These are phyloP conservation scores for Escovopsis weberi DNA, from an alignment of 2,329 filamentous ascomycete species.

Conservation along the genomic window DNA sequence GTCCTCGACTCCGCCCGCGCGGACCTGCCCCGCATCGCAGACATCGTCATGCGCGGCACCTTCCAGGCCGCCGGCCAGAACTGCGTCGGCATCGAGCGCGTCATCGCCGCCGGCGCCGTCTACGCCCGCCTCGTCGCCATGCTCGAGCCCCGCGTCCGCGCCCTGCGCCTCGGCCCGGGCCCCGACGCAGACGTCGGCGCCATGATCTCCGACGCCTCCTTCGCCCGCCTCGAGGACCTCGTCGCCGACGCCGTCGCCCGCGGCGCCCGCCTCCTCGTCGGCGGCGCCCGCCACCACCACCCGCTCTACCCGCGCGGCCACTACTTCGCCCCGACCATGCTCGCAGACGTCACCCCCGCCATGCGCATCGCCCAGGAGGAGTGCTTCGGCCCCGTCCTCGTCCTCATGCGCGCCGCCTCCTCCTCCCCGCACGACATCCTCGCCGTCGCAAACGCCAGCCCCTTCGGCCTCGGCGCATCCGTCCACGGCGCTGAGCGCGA, in stretches of 20 bases:
- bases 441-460: slow-evolving; percentile 64
- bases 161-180: slow-evolving; percentile 51
- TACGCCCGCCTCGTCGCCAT: slow-evolving; percentile 59
- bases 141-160: slow-evolving; percentile 59
- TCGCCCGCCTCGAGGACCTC: slow-evolving; percentile 60
- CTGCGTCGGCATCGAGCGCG: slow-evolving; percentile 91
- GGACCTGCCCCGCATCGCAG: slow-evolving; percentile 58
- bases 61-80: slow-evolving; percentile 96
- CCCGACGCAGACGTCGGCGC: slow-evolving; percentile 73
- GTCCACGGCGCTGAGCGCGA: slow-evolving; percentile 62
- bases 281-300: slow-evolving; percentile 59
- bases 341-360: slow-evolving; percentile 70
- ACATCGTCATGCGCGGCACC: slow-evolving; percentile 77
- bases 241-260: slow-evolving; percentile 62
- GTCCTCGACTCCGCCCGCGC: slow-evolving; percentile 61
- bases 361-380: slow-evolving; percentile 87
- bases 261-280: slow-evolving; percentile 69
- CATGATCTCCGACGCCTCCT: slow-evolving; percentile 68
- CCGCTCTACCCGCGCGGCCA: slow-evolving; percentile 63
- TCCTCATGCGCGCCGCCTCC: slow-evolving; percentile 61
- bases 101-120: slow-evolving; percentile 63
- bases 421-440: slow-evolving; percentile 50
- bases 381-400: slow-evolving; percentile 84
- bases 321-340: slow-evolving; percentile 84
- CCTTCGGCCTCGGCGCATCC: slow-evolving; percentile 75